Conservation (phyloP, 2,329 filamentous ascomycete species). For the Helminthosporium solani region DNA sequence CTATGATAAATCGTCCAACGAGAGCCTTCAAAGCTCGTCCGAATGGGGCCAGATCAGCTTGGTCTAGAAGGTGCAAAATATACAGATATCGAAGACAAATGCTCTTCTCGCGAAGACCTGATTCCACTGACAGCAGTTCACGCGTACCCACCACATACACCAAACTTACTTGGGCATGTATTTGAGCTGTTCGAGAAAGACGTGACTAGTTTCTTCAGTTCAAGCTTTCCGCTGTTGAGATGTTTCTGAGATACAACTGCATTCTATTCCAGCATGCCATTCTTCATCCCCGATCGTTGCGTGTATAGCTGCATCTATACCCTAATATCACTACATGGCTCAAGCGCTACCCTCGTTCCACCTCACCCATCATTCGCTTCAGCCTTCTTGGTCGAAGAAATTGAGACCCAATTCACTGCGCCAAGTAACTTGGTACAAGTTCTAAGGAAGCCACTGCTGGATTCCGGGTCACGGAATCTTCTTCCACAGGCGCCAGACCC, state of each 20-base stretch:
- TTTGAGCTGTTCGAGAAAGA: no score
- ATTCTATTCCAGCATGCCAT: neutral
- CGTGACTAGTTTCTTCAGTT: no score
- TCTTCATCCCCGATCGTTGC: neutral
- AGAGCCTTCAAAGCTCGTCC: neutral
- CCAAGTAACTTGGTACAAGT: conserved; percentile 4
- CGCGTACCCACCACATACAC: no score
- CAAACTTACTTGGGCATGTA: no score
- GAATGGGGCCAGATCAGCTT: neutral
- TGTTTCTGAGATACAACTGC: no score
- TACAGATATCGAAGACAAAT: no score
- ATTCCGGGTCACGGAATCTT: conserved; percentile 4
- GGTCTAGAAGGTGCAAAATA: no score
- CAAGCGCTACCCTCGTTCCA: neutral
- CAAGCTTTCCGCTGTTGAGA: no score
- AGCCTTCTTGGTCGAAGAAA: neutral
- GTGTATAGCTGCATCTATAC: neutral
- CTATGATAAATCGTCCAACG: no score
- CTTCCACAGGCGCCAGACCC: conserved; percentile 3
- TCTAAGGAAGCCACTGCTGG: neutral
- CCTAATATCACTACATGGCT: conserved; percentile 4
- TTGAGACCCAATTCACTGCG: conserved; percentile 4
- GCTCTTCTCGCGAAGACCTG: no score
- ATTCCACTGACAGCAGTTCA: no score
- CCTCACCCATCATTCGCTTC: neutral